Evolutionary conservation across 225 moss, liverwort and hornwort genomes (phyloP), one percentile per base, ranked within the genome.

Genomic region (Polytrichum commune): DNA sequence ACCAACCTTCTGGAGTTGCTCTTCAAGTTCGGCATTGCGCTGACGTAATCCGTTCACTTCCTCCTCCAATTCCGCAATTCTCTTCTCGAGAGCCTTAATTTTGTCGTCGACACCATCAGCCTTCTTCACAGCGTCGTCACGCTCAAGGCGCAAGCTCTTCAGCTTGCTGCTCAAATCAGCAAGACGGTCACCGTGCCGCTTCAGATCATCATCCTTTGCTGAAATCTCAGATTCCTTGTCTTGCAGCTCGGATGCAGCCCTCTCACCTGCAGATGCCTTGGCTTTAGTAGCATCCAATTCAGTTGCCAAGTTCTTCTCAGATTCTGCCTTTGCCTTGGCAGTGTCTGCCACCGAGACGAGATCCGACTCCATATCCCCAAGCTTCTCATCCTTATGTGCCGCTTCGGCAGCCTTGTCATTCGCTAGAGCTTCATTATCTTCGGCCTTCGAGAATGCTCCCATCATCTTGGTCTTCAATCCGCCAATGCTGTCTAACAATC

Each of bases 371-470:
- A 83, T 76, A 19, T 67, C 27, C 0, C 62, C 76, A 7, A 83
- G 66, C 27, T 84, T 81, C 0, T 60, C 60, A 4, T 27, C 71
- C 53, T 83, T 78, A 64, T 53, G 4, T 1, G 77, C 75, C 1
- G 76, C 84, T 27, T 85, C 80, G 0, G 73, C 77, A 0, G 28
- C 75, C 70, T 83, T 85, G 1, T 54, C 70, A 0, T 73, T n/a
- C 1, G 81, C 89, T 22, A 60, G 20, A 0, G n/a, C 13, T 7
- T 74, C 77, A 32, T 87, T 86, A 10, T 71, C 82, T 0, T 87
- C 84, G 0, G 88, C 88, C 30, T 86, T 81, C 0, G 84, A 74
- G 19, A 79, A 79, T 0, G 87, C 87, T 61, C 87, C 87, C 3
- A 71, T 5, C 72, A 87, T 69, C 33, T 26, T 89, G 29, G 2